A percentile compares a stretch with the other conserved stretches of the same genome.
Conservation (phyloP, 2,329 filamentous ascomycete species). For the Penicillium sp. region DNA sequence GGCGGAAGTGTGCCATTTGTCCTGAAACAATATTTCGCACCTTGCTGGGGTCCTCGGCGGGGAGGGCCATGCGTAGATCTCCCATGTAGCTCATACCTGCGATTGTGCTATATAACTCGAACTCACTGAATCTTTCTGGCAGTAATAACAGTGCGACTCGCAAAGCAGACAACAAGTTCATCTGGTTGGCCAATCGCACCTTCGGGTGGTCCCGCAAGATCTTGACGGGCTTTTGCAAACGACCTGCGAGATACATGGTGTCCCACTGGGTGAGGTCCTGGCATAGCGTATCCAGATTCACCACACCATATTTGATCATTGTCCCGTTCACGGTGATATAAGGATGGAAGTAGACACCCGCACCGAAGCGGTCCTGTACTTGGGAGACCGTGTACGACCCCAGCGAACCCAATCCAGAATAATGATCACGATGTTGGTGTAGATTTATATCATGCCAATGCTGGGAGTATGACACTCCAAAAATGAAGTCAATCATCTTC, state of each 20-base stretch:
- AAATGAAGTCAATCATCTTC: conserved; percentile 99
- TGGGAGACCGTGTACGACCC: conserved; percentile 82
- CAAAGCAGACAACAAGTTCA: conserved; percentile 88
- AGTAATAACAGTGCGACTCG: conserved; percentile 85
- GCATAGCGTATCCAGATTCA: conserved; percentile 86
- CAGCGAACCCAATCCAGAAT: conserved; percentile 77
- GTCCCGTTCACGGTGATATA: conserved; percentile 93
- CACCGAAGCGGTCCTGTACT: conserved; percentile 84
- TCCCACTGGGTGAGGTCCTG: conserved; percentile 87
- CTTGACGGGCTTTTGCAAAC: conserved; percentile 96
- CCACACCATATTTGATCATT: conserved; percentile 96
- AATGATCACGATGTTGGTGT: conserved; percentile 83
- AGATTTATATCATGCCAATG: conserved; percentile 97
- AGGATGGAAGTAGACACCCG: conserved; percentile 96
- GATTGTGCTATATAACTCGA: conserved; percentile 84
- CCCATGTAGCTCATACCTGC: conserved; percentile 91
- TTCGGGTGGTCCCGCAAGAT: conserved; percentile 91
- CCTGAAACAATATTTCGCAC: conserved; percentile 90
- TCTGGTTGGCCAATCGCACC: conserved; percentile 90
- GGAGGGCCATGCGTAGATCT: conserved; percentile 90
- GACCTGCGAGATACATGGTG: conserved; percentile 91
- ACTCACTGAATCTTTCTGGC: conserved; percentile 79
- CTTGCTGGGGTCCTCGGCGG: conserved; percentile 87
- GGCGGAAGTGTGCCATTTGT: conserved; percentile 87
- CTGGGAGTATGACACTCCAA: conserved; percentile 89